Conservation (phyloP, 208 protist genomes). For the Kentomonas sorsogonicus region DNA sequence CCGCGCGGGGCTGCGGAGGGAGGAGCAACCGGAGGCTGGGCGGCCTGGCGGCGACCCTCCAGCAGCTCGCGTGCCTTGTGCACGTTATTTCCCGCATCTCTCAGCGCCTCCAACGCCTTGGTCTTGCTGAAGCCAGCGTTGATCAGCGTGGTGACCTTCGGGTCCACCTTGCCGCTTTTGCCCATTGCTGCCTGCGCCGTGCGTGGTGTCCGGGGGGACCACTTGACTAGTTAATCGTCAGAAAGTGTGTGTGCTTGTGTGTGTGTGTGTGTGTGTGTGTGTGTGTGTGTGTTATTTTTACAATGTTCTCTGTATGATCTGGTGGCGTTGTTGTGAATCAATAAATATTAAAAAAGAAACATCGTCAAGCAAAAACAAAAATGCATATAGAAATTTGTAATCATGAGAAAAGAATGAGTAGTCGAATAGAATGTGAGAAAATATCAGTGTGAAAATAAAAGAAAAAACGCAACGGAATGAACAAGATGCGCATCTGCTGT, state of each 20-base stretch:
- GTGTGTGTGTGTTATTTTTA: no score
- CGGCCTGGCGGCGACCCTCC: slow-evolving; percentile 28
- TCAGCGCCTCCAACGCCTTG: slow-evolving; percentile 51
- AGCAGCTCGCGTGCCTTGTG: slow-evolving; percentile 42
- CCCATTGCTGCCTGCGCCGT: no score
- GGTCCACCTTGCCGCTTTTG: background rate
- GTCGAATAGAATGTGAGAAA: background rate
- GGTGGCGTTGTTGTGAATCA: no score
- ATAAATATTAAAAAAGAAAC: background rate
- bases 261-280: background rate
- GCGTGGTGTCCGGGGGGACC: no score
- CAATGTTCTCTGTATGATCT: no score
- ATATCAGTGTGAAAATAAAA: no score
- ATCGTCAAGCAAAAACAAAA: slow-evolving; percentile 9
- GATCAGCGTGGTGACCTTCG: slow-evolving; percentile 27
- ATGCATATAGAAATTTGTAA: background rate
- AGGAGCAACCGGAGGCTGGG: slow-evolving; percentile 5
- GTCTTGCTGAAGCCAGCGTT: slow-evolving; percentile 48
- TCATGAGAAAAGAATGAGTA: slow-evolving; percentile 3
- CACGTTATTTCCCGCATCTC: slow-evolving; percentile 56
- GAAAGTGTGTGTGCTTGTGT: background rate
- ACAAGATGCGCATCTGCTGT: no score
- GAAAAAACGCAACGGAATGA: no score
- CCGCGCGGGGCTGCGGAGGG: background rate
- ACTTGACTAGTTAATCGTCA: slow-evolving; percentile 14